Evolutionary conservation across 768 basidiomycete species (phyloP).

Genomic region (Mycena venus): DNA sequence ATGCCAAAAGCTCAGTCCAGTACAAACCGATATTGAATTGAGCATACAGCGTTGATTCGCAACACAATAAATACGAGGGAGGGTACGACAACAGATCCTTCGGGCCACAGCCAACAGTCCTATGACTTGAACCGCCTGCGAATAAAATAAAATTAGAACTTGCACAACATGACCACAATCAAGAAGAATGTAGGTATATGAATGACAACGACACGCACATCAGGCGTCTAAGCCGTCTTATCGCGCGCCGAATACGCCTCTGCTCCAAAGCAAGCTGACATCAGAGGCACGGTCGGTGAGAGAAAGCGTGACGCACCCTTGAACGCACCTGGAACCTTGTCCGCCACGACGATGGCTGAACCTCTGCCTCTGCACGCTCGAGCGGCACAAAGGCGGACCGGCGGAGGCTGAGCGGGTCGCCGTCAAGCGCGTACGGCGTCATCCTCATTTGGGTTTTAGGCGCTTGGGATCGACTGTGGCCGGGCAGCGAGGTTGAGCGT

Average conservation of each 20-base stretch:
- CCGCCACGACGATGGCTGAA: neutral
- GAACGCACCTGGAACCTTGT: constrained; percentile 7
- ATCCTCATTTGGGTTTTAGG: neutral
- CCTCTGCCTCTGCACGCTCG: neutral
- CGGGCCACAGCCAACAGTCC: neutral
- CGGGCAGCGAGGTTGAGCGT: neutral
- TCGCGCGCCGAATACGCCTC: neutral
- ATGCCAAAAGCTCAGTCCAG: too few species aligned
- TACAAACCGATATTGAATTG: too few species aligned
- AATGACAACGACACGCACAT: neutral
- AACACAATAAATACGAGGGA: neutral
- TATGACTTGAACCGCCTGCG: constrained; percentile 2
- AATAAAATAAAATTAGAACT: neutral
- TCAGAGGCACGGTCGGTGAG: too few species aligned
- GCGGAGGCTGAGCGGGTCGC: constrained; percentile 26
- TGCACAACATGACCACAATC: too few species aligned
- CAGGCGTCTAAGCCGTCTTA: neutral
- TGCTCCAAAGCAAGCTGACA: neutral
- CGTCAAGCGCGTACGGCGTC: constrained; percentile 24
- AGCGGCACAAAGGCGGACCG: constrained; percentile 21
- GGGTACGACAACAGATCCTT: neutral
- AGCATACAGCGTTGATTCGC: neutral
- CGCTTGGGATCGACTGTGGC: neutral
- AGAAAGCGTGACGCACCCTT: too few species aligned
- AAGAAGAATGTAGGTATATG: too few species aligned